Conservation (phyloP, 345 rosid genomes). For the Turnera subulata region DNA sequence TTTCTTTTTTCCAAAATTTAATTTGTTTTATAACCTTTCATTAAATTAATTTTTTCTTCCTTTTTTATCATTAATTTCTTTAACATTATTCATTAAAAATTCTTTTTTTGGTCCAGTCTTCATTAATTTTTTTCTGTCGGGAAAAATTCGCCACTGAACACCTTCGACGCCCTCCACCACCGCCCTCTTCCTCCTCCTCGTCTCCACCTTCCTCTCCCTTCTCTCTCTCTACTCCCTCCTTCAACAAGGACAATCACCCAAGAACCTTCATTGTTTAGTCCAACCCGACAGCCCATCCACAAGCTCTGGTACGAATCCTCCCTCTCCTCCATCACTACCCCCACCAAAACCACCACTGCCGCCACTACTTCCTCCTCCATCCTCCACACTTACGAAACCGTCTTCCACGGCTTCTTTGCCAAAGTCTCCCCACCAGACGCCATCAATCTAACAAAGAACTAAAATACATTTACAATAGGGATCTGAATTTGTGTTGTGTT, state of each 20-base stretch:
- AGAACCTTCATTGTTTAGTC: constrained; percentile 24
- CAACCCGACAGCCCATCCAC: constrained; percentile 22
- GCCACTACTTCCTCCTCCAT: not conserved
- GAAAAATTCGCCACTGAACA: no score
- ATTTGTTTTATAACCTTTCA: no score
- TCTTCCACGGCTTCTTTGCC: constrained; percentile 32
- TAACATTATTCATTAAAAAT: no score
- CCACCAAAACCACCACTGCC: no score
- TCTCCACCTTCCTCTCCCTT: constrained; percentile 1
- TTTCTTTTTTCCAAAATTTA: no score
- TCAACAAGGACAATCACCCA: constrained; percentile 10
- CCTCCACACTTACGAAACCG: constrained; percentile 31
- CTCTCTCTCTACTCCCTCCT: constrained; percentile 4
- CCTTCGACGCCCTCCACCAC: constrained; percentile 9
- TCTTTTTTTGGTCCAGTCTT: no score
- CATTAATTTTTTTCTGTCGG: no score
- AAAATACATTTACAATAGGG: no score
- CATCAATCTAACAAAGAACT: no score
- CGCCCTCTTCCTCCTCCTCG: constrained; percentile 1
- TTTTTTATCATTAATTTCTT: no score
- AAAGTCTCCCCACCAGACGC: constrained; percentile 20
- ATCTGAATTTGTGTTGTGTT: no score
- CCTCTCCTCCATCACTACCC: constrained; percentile 22
- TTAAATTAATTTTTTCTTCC: no score
- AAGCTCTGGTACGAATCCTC: constrained; percentile 27